Conservation (phyloP, 2,329 filamentous ascomycete genomes). For the Didymella sp. region DNA sequence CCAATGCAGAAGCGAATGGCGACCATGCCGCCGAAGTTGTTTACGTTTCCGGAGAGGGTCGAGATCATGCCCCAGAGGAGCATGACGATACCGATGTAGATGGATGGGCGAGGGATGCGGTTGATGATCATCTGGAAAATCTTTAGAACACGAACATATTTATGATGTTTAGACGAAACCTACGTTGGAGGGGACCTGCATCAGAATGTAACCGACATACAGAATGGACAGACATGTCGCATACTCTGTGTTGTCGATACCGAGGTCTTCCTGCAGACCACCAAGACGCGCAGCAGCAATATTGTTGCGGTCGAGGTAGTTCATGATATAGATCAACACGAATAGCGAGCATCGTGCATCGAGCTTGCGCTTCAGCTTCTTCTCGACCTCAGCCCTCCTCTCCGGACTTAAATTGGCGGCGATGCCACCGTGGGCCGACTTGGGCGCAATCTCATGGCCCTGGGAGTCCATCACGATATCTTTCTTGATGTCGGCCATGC, state of each 20-base stretch:
- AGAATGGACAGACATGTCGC: slow-evolving; percentile 45
- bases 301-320: slow-evolving; percentile 45
- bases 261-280: slow-evolving; percentile 43
- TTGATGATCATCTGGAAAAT: slow-evolving; percentile 49
- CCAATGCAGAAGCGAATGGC: slow-evolving; percentile 49
- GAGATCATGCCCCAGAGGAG: slow-evolving; percentile 51
- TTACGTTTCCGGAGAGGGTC: slow-evolving; percentile 42
- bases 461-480: slow-evolving; percentile 8
- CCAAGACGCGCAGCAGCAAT: slow-evolving; percentile 46
- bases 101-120: slow-evolving; percentile 41
- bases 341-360: slow-evolving; percentile 44
- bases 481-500: slow-evolving; percentile 21
- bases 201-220: slow-evolving; percentile 27
- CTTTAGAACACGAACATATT: background rate
- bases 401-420: slow-evolving; percentile 41
- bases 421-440: slow-evolving; percentile 14
- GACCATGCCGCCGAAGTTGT: slow-evolving; percentile 49
- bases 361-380: slow-evolving; percentile 45
- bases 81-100: slow-evolving; percentile 50
- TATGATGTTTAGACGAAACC: background rate
- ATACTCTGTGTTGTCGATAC: slow-evolving; percentile 42
- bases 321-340: slow-evolving; percentile 50
- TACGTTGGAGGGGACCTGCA: slow-evolving; percentile 3
- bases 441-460: slow-evolving; percentile 16
- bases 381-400: slow-evolving; percentile 41